These are phyloP conservation scores for Tulasnella sp. DNA, from an alignment of 768 basidiomycete species.

Conservation along the genomic window DNA sequence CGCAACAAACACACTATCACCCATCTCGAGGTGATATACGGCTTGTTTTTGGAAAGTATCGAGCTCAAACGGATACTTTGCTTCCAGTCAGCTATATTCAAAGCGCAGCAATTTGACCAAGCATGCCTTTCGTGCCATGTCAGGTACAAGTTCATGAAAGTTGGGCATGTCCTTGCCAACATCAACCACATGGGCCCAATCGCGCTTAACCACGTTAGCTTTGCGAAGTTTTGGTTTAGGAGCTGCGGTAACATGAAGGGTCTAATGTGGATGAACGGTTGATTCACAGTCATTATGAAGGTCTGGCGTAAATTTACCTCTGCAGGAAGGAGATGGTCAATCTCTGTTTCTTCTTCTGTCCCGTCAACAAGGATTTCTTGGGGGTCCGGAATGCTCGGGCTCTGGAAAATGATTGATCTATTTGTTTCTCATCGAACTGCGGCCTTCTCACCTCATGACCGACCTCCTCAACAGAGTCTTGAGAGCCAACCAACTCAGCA, in stretches of 20 bases:
- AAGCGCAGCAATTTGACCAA: not conserved
- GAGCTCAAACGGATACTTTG: conserved; percentile 93
- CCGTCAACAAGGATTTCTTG: not conserved
- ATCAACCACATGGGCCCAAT: conserved; percentile 97
- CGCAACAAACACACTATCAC: conserved; percentile 97
- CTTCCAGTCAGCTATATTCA: not conserved
- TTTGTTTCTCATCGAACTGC: conserved; percentile 8
- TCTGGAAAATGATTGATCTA: conserved; percentile 23
- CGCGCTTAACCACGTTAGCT: conserved; percentile 54
- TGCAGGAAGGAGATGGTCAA: conserved; percentile 64
- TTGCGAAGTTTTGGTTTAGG: conserved; percentile 33
- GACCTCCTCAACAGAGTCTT: not conserved
- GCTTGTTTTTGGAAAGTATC: conserved; percentile 99
- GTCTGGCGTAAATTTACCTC: conserved; percentile 22
- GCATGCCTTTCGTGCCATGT: conserved; percentile 83
- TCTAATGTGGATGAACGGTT: conserved; percentile 41
- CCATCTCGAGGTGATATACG: conserved; percentile 92
- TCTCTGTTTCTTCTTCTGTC: conserved; percentile 30
- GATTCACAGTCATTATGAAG: not conserved
- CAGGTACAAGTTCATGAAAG: conserved; percentile 84
- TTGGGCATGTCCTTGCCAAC: conserved; percentile 80
- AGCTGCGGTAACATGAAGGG: conserved; percentile 35
- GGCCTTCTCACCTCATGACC: not conserved
- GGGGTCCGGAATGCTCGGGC: conserved; percentile 7
- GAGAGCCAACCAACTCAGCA: not conserved